Evolutionary conservation across 768 basidiomycete species (phyloP).

Genomic region (Obba rivulosa): DNA sequence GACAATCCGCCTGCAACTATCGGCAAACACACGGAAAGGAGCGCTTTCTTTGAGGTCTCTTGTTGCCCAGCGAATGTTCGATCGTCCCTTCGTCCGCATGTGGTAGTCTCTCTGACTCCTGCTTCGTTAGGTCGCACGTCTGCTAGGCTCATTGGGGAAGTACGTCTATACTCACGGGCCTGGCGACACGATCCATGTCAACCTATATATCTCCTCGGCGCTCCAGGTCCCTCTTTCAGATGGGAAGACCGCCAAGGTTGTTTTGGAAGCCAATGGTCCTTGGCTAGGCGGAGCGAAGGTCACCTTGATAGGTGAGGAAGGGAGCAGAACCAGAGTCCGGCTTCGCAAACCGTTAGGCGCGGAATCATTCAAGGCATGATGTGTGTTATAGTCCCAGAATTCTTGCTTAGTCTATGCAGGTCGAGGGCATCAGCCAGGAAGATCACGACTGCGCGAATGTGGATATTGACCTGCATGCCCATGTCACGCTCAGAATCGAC

Average conservation of each 20-base stretch:
- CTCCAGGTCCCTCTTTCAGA: neutral
- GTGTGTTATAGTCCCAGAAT: too few species aligned
- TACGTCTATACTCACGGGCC: slow-evolving; percentile 10
- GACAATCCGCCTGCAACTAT: slow-evolving; percentile 19
- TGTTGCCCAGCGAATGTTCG: slow-evolving; percentile 19
- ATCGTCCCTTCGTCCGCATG: neutral
- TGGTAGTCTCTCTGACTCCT: neutral
- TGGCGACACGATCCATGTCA: slow-evolving; percentile 8
- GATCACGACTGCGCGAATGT: neutral
- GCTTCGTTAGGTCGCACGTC: slow-evolving; percentile 7
- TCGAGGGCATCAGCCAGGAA: neutral
- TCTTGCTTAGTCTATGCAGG: neutral
- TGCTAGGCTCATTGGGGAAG: slow-evolving; percentile 11
- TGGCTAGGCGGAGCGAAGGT: slow-evolving; percentile 10
- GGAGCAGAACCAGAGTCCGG: neutral
- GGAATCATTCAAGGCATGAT: slow-evolving; percentile 4
- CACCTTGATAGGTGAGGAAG: neutral
- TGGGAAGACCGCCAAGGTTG: slow-evolving; percentile 4
- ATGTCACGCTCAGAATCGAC: neutral
- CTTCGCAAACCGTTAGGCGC: slow-evolving; percentile 10
- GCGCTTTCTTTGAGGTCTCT: slow-evolving; percentile 16
- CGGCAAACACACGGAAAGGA: slow-evolving; percentile 8
- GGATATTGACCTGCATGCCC: neutral
- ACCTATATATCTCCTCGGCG: slow-evolving; percentile 12
- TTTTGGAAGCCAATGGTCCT: slow-evolving; percentile 6